Conservation (phyloP, 345 rosid genomes). For the Populus euphratica region DNA sequence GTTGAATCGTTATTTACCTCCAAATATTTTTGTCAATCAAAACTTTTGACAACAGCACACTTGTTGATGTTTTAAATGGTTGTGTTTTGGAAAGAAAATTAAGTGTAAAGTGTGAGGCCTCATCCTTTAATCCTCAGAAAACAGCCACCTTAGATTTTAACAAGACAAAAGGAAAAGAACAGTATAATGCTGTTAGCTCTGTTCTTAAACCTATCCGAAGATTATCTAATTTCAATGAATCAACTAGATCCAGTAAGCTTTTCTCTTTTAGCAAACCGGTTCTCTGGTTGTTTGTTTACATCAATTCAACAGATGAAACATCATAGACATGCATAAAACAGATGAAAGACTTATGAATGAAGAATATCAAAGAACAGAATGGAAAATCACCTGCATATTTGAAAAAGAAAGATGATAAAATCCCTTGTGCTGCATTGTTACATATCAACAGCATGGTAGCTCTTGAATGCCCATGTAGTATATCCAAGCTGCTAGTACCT, state of each 20-base stretch:
- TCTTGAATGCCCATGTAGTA: constrained; percentile 84
- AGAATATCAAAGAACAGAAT: neutral
- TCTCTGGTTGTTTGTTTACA: no score
- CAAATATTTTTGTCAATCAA: neutral
- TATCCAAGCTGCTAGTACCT: constrained; percentile 89
- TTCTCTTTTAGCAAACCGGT: neutral
- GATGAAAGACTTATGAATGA: neutral
- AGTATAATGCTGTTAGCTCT: neutral
- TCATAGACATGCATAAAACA: neutral
- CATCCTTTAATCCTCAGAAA: neutral
- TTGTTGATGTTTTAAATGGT: neutral
- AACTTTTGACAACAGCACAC: neutral
- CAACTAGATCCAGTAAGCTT: neutral
- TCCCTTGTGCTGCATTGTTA: constrained; percentile 96
- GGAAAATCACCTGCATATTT: constrained; percentile 78
- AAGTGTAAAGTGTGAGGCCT: neutral
- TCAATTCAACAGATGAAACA: neutral
- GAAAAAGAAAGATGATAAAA: constrained; percentile 89
- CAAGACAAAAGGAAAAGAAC: neutral
- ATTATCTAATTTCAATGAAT: neutral
- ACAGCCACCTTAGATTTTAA: neutral
- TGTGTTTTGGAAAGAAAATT: neutral
- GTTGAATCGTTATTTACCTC: neutral
- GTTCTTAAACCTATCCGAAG: neutral
- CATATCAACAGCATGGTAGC: constrained; percentile 88